Base-by-base conservation (phyloP, 768 basidiomycete species). In the Leccinum olivaceopallidum region DNA sequence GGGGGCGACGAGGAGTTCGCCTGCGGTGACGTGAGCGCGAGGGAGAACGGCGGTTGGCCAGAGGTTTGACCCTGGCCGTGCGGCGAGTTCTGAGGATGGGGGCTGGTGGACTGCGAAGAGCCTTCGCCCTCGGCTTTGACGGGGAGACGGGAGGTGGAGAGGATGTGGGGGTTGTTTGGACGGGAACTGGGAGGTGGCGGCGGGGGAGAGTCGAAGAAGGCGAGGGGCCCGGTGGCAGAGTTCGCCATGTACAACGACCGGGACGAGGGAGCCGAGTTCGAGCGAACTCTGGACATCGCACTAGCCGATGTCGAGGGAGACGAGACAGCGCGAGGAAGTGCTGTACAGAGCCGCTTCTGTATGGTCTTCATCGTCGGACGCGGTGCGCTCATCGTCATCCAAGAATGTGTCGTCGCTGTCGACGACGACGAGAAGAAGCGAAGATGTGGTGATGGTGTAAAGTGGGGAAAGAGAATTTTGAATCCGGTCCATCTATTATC, bases 341-440 rank as follows among this genome's bases (percentile, higher is more conserved):
- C 80, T 20, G 75, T 77, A 64, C 77, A 81, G 48, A 85, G 71
- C n/a, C 82, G 79, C 66, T 83, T 85, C 63, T 80, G 80, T 26
- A 83, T 77, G 26, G 78, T 78, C 73, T 79, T 79, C 76, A 81
- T 81, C 63, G 80, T 75, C 53, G 75, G 71, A 20, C 75, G 73
- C 2, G 76, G 76, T 54, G 75, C 65, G 37, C 71, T 72, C 77
- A 78, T 79, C 18, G 58, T 60, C 28, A 50, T n/a, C 44, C 13
- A 26, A 49, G 20, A 9, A 34, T 36, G 22, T 14, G 52, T 63
- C 54, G 69, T 66, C 67, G 63, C 59, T 58, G 65, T 57, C 32
- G 20, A 34, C 47, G 55, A 56, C 57, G 60, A 53, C 32, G 64
- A 56, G 53, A 5, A 65, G 20, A 30, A 47, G 44, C 18, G 8